Percentiles rank a stretch among this genome's conserved stretches.
Conservation (phyloP, 768 basidiomycete genomes). For the Albatrellus ellisii region DNA sequence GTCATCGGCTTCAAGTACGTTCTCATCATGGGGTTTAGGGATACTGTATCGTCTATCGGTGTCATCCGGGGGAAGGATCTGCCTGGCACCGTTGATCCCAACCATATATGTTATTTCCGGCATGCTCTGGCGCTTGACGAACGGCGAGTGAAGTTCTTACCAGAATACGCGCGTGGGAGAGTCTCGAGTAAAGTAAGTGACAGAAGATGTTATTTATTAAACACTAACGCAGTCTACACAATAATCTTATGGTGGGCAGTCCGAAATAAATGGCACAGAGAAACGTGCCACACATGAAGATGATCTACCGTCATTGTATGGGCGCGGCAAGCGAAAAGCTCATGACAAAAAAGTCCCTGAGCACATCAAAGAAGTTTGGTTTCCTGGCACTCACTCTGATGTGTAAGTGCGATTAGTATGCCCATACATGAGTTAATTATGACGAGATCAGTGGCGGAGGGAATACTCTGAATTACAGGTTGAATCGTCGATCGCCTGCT, state of each 20-base stretch:
- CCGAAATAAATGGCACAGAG: no score
- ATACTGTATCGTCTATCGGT: slow-evolving; percentile 35
- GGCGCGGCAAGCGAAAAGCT: background rate
- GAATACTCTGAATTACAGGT: slow-evolving; percentile 6
- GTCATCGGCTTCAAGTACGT: no score
- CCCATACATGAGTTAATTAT: background rate
- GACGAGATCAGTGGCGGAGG: background rate
- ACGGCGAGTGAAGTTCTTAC: slow-evolving; percentile 32
- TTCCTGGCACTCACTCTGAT: slow-evolving; percentile 20
- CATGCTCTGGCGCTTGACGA: slow-evolving; percentile 37
- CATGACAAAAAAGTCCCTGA: background rate
- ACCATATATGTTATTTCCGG: slow-evolving; percentile 26
- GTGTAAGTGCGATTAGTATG: slow-evolving; percentile 18
- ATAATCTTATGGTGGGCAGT: no score
- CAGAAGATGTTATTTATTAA: no score
- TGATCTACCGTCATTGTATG: no score
- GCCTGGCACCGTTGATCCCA: slow-evolving; percentile 20
- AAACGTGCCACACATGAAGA: no score
- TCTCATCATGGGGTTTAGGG: slow-evolving; percentile 19
- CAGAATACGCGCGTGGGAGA: slow-evolving; percentile 18
- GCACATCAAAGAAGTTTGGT: slow-evolving; percentile 23
- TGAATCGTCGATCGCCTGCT: slow-evolving; percentile 14
- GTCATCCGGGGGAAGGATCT: slow-evolving; percentile 19
- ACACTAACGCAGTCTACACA: no score
- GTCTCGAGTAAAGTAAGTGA: background rate